Base-by-base conservation (phyloP, 2,329 filamentous ascomycete species). In the Curvularia lunata region DNA sequence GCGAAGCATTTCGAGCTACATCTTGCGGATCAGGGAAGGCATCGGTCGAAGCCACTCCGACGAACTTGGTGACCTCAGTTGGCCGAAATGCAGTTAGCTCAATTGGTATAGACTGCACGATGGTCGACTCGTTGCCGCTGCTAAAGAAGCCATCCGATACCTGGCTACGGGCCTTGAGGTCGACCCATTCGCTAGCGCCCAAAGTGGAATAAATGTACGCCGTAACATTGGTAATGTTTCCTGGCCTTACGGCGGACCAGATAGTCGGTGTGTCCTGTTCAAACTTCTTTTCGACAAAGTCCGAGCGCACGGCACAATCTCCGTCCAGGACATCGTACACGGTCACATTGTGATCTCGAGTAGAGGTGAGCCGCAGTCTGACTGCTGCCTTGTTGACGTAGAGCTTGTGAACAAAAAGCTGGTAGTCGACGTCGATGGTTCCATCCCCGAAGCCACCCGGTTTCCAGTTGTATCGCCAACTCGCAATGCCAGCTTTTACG, bases 321-420 rank as follows among this genome's bases (percentile, higher is more conserved):
- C 89, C 89, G 63, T 91, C 87, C 4, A 91, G 70, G 0, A 91
- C 78, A 72, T 91, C 90, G 12, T 85, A 86, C 2, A 91, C 80
- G 0, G 83, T 86, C 2, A 83, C 84, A 52, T 86, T 81, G 2
- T 79, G 68, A 66, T 86, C 81, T 7, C 70, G 72, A 0, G 81
- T 81, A 1, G 88, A 75, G 1, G 82, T 84, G 18, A 91, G 81
- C 23, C 83, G 82, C 60, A 90, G 71, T 57, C 84, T 82, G 3
- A 91, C 83, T 19, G 84, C 82, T 1, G 84, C 87, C 56, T 86
- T 82, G 60, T 87, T 89, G 65, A 88, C 79, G 52, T 84, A 75
- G 48, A 88, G 75, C 71, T 88, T 88, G 75, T 89, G 83, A 10
- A 86, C 82, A 63, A 90, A 86, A 61, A 91, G 79, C n/a, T 84